Conservation (phyloP, 352 stramenopile genomes). For the Elongisporangium undulatum region DNA sequence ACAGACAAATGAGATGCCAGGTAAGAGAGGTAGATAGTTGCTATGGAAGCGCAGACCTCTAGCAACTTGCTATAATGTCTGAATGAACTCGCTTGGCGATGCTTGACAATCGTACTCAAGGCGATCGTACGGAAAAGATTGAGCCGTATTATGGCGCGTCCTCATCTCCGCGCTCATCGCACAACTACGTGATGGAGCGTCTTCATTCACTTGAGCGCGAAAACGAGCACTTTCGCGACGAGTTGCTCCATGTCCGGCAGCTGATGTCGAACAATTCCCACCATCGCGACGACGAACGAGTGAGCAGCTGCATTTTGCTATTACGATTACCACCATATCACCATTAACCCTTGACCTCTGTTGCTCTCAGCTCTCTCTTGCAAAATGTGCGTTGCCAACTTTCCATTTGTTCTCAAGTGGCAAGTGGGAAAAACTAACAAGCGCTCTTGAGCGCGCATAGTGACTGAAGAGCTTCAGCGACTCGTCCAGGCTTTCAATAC, state of each 20-base stretch:
- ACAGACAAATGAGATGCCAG: not conserved
- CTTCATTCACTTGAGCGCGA: slow-evolving; percentile 51
- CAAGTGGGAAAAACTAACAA: not conserved
- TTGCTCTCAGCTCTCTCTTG: slow-evolving; percentile 12
- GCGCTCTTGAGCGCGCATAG: slow-evolving; percentile 1
- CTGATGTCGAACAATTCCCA: slow-evolving; percentile 52
- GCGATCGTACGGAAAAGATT: not conserved
- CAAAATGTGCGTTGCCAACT: slow-evolving; percentile 12
- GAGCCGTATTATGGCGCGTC: slow-evolving; percentile 2
- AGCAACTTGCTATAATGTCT: not conserved
- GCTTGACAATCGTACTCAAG: not conserved
- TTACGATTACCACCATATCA: not conserved
- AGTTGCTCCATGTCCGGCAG: slow-evolving; percentile 49
- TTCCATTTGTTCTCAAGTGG: not conserved
- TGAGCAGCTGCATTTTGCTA: not conserved
- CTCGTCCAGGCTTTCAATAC: slow-evolving; percentile 42
- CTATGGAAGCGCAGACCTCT: not conserved
- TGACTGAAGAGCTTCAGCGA: slow-evolving; percentile 53
- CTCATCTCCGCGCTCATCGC: slow-evolving; percentile 1
- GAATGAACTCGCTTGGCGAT: not conserved
- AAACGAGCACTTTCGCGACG: slow-evolving; percentile 47
- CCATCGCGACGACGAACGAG: slow-evolving; percentile 42
- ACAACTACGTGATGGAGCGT: slow-evolving; percentile 21
- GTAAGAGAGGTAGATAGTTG: too few relatives aligned
- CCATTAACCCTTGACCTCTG: not conserved